Conservation (phyloP, 2,329 filamentous ascomycete genomes). For the Sporothrix brunneoviolacea region DNA sequence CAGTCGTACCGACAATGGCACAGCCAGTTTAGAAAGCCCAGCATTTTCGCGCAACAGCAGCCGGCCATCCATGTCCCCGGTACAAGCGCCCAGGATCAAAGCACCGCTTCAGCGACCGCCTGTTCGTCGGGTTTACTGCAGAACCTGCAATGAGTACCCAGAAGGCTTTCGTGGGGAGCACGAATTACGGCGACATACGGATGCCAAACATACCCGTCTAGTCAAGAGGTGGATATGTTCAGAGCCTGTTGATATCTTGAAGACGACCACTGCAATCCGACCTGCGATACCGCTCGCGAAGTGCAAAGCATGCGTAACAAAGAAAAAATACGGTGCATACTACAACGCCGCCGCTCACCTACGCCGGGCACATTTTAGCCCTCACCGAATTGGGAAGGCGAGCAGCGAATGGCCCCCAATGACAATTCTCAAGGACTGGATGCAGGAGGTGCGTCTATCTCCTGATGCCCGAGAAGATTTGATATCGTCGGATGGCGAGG, state of each 20-base stretch:
- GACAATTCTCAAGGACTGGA: constrained; percentile 53
- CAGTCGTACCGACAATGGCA: constrained; percentile 33
- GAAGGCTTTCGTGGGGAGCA: constrained; percentile 82
- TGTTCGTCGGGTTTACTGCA: constrained; percentile 57
- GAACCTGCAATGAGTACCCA: constrained; percentile 63
- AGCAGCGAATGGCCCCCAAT: constrained; percentile 52
- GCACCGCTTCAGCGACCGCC: constrained; percentile 47
- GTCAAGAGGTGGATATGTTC: constrained; percentile 55
- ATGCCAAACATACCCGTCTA: constrained; percentile 54
- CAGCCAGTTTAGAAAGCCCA: constrained; percentile 30
- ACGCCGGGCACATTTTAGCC: constrained; percentile 78
- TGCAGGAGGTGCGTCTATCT: constrained; percentile 50
- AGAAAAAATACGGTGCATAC: constrained; percentile 81
- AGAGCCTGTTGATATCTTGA: constrained; percentile 39
- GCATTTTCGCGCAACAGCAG: constrained; percentile 32
- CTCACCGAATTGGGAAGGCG: constrained; percentile 49
- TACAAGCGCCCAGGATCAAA: constrained; percentile 32
- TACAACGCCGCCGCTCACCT: constrained; percentile 94
- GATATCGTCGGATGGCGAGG: constrained; percentile 47
- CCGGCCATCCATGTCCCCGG: constrained; percentile 36
- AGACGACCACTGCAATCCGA: constrained; percentile 30
- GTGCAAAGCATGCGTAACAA: constrained; percentile 74
- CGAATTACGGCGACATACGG: constrained; percentile 64
- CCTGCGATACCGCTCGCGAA: constrained; percentile 49
- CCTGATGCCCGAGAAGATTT: constrained; percentile 39